A percentile compares a stretch with the other conserved stretches of the same genome.
These are phyloP conservation scores for Diutina neorugosa DNA, from an alignment of 1,139 yeast genomes.

Conservation along the genomic window DNA sequence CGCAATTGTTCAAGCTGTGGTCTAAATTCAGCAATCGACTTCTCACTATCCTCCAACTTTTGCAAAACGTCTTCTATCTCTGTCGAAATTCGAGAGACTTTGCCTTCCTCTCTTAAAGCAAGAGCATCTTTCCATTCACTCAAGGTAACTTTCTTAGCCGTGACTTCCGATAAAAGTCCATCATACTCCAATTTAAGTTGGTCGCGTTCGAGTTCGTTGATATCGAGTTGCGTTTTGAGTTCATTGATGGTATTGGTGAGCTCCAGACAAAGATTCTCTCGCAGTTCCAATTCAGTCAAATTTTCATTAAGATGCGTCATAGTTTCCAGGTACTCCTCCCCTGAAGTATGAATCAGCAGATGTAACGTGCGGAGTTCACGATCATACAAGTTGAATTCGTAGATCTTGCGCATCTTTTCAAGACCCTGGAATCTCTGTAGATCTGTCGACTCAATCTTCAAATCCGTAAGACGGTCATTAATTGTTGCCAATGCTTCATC, in stretches of 20 bases:
- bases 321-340: conserved; percentile 42
- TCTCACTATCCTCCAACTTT: conserved; percentile 14
- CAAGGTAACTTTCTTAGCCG: conserved; percentile 29
- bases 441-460: conserved; percentile 73
- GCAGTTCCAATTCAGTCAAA: conserved; percentile 30
- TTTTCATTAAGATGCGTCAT: conserved; percentile 34
- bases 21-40: conserved; percentile 9
- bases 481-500: conserved; percentile 64
- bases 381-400: conserved; percentile 68
- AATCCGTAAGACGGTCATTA: conserved; percentile 59
- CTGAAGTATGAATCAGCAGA: conserved; percentile 48
- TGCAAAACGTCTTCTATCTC: conserved; percentile 13
- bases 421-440: conserved; percentile 55
- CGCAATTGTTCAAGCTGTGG: conserved; percentile 34
- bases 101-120: conserved; percentile 10
- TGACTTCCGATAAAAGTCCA: conserved; percentile 29
- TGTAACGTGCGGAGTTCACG: conserved; percentile 58
- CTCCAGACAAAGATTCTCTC: conserved; percentile 33
- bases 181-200: conserved; percentile 39
- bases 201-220: conserved; percentile 37
- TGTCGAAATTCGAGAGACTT: conserved; percentile 11
- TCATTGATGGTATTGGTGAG: conserved; percentile 36
- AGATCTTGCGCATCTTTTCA: conserved; percentile 57
- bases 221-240: conserved; percentile 22
- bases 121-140: conserved; percentile 15